phyloP scores from a whole-genome alignment of 805 yeast genomes.

The Yarrowia yakushimensis region DNA sequence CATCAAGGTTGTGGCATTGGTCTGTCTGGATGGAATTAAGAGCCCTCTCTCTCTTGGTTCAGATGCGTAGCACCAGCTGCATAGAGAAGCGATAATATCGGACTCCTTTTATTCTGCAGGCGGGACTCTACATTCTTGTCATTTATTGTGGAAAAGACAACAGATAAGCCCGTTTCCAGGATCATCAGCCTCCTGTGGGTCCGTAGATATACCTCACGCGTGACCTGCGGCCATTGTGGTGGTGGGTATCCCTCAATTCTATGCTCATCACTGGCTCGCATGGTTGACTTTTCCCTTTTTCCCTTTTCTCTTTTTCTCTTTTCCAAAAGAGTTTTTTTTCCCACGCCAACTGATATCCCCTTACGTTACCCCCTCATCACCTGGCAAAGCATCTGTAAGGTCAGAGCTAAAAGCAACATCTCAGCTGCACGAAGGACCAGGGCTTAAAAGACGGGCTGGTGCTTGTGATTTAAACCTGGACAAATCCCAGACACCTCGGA shows the following conservation, averaged over 20 bases:
- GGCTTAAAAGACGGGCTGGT: conserved; percentile 22
- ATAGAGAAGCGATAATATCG: background rate
- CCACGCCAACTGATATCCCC: conserved; percentile 14
- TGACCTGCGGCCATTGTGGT: too few species aligned
- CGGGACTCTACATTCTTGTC: background rate
- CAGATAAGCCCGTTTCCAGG: too few species aligned
- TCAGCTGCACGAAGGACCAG: conserved; percentile 21
- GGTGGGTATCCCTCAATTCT: too few species aligned
- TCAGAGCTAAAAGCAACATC: conserved; percentile 13
- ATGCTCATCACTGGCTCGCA: background rate
- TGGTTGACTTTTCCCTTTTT: too few species aligned
- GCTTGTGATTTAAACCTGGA: conserved; percentile 23
- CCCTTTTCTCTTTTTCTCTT: background rate
- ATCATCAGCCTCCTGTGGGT: too few species aligned
- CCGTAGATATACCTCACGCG: too few species aligned
- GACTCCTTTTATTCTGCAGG: background rate
- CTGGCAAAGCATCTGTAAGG: conserved; percentile 23
- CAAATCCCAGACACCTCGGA: conserved; percentile 11
- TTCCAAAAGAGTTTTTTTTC: background rate
- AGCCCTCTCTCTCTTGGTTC: background rate
- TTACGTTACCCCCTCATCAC: conserved; percentile 24
- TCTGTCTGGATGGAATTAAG: background rate
- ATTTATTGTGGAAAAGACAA: background rate
- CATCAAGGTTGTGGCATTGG: conserved; percentile 18
- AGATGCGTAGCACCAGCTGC: background rate